Evolutionary conservation across 2,329 filamentous ascomycete species (phyloP).

Genomic region (Pyrenophora graminea): DNA sequence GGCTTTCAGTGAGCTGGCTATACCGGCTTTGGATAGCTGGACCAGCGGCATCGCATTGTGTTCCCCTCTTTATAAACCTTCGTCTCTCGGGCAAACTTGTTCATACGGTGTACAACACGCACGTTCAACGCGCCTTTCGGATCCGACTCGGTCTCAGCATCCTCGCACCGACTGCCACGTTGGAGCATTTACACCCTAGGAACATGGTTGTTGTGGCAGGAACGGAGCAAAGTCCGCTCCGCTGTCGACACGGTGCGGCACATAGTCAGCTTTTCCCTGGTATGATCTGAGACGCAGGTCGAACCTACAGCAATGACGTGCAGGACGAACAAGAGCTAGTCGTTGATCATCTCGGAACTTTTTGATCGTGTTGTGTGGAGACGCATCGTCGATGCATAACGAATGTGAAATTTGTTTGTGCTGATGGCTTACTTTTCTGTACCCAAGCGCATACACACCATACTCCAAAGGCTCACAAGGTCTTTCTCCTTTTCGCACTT

Average conservation of each 20-base stretch:
- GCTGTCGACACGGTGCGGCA: slow-evolving; percentile 1
- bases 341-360: slow-evolving; percentile 13
- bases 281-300: slow-evolving; percentile 9
- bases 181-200: too few species aligned
- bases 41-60: background rate
- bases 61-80: slow-evolving; percentile 1
- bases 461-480: background rate
- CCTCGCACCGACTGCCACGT: background rate
- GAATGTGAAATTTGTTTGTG: too few species aligned
- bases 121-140: background rate
- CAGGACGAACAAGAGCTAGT: slow-evolving; percentile 12
- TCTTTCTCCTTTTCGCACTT: background rate
- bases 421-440: too few species aligned
- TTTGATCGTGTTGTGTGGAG: slow-evolving; percentile 3
- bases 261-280: slow-evolving; percentile 1
- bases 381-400: background rate
- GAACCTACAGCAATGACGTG: slow-evolving; percentile 19
- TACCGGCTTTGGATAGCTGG: background rate
- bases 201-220: background rate
- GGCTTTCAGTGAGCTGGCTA: background rate
- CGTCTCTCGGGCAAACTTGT: background rate
- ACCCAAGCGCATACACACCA: too few species aligned
- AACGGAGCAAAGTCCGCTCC: slow-evolving; percentile 10
- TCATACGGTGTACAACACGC: background rate
- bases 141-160: background rate